phyloP scores from a whole-genome alignment of 768 basidiomycete genomes.

The Lentinula edodes region DNA sequence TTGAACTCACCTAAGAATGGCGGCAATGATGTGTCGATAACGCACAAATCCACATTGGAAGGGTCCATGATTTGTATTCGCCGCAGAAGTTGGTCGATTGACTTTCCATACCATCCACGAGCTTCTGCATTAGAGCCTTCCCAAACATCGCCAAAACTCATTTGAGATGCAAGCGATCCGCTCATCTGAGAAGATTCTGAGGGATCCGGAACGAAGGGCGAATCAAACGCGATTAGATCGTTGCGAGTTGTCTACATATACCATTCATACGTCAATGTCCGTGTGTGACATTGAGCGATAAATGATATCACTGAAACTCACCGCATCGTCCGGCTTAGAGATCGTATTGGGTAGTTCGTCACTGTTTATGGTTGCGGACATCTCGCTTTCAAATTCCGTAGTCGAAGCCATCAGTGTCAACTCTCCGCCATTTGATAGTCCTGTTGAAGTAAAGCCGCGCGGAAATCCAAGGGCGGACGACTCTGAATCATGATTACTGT shows the following conservation, averaged over 20 bases:
- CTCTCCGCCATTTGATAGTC: slow-evolving; percentile 31
- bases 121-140: slow-evolving; percentile 38
- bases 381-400: slow-evolving; percentile 20
- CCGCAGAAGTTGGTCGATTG: slow-evolving; percentile 49
- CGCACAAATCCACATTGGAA: slow-evolving; percentile 35
- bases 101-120: slow-evolving; percentile 67
- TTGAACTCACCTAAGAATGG: slow-evolving; percentile 54
- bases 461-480: neutral
- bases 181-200: slow-evolving; percentile 8
- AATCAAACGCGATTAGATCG: slow-evolving; percentile 74
- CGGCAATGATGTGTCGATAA: slow-evolving; percentile 43
- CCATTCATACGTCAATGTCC: neutral
- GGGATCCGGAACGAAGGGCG: slow-evolving; percentile 56
- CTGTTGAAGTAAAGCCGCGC: neutral
- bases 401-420: slow-evolving; percentile 34
- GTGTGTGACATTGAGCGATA: neutral
- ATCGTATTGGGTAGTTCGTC: neutral
- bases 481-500: slow-evolving; percentile 11
- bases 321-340: neutral
- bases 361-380: neutral
- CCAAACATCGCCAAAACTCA: slow-evolving; percentile 41
- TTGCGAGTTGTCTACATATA: slow-evolving; percentile 2
- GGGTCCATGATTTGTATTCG: slow-evolving; percentile 36
- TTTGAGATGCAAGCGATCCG: neutral
- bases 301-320: neutral